Percentiles rank a stretch among this genome's conserved stretches.
Evolutionary conservation across 306 rosid species (phyloP).

Genomic region (Fagus sylvatica): DNA sequence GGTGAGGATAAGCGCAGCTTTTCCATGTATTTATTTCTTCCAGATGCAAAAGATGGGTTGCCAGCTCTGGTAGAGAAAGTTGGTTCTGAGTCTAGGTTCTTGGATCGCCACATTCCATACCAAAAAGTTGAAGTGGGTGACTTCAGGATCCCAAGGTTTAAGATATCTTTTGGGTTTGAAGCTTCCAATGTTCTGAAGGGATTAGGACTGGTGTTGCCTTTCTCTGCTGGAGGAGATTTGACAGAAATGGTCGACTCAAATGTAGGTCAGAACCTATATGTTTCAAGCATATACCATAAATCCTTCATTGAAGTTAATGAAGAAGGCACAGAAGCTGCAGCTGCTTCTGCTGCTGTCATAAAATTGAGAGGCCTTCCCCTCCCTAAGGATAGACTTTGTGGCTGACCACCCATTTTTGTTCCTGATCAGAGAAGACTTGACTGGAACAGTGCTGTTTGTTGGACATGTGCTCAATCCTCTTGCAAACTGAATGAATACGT

Average conservation of each 20-base stretch:
- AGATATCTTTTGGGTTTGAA: slow-evolving; percentile 69
- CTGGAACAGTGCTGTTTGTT: slow-evolving; percentile 63
- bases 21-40: slow-evolving; percentile 74
- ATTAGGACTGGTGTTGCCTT: slow-evolving; percentile 69
- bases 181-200: slow-evolving; percentile 47
- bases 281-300: slow-evolving; percentile 58
- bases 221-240: slow-evolving; percentile 51
- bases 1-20: slow-evolving; percentile 63
- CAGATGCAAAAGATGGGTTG: slow-evolving; percentile 65
- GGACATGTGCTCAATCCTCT: slow-evolving; percentile 83
- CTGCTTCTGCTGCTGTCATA: slow-evolving; percentile 46
- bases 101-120: slow-evolving; percentile 53
- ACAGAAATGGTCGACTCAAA: slow-evolving; percentile 72
- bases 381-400: slow-evolving; percentile 50
- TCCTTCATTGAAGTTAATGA: slow-evolving; percentile 84
- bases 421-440: slow-evolving; percentile 61
- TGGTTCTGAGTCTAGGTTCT: slow-evolving; percentile 50
- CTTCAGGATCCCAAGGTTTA: slow-evolving; percentile 73
- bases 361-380: neutral
- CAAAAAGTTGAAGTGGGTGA: slow-evolving; percentile 49
- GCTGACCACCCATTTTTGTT: slow-evolving; percentile 84
- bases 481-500: slow-evolving; percentile 17
- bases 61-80: slow-evolving; percentile 60
- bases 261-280: slow-evolving; percentile 36
- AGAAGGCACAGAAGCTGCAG: slow-evolving; percentile 88